A percentile compares a stretch with the other conserved stretches of the same genome.
Evolutionary conservation across 305 asterid genomes (phyloP).

Genomic region (Fraxinus sp.): DNA sequence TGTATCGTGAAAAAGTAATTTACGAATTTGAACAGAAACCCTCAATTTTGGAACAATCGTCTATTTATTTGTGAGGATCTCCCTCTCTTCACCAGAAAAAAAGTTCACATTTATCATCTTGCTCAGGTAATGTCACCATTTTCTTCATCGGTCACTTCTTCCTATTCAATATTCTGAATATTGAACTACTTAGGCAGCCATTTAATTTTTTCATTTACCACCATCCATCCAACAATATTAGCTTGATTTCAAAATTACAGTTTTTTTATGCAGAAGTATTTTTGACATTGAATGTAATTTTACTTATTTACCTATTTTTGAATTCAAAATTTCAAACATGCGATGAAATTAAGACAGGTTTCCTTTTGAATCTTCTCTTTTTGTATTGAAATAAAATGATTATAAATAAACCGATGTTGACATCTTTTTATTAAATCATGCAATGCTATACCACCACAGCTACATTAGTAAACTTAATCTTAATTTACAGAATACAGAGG

Average conservation of each 20-base stretch:
- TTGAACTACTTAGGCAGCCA: not conserved
- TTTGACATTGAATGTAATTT: not conserved
- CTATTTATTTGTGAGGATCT: not conserved
- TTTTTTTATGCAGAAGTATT: not conserved
- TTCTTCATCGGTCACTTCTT: not conserved
- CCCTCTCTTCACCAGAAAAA: not conserved
- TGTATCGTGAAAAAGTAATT: not conserved
- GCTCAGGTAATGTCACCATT: not conserved
- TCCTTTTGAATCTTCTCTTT: not conserved
- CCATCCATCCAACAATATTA: not conserved
- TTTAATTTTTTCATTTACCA: not conserved
- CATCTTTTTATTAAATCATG: not conserved
- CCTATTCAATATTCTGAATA: not conserved
- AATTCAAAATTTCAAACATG: not conserved
- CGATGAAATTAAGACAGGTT: not conserved
- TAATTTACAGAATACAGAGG: not conserved
- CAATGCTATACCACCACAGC: not conserved
- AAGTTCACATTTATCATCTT: not conserved
- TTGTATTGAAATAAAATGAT: not conserved
- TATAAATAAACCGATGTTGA: not conserved
- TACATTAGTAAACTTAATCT: not conserved
- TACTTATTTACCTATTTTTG: not conserved
- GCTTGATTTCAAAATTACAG: not conserved
- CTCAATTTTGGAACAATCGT: not conserved
- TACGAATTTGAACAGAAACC: not conserved